Evolutionary conservation across 148 eudicot genomes (phyloP), one percentile per base, ranked within the genome.

Genomic region (Rhododendron vialii): DNA sequence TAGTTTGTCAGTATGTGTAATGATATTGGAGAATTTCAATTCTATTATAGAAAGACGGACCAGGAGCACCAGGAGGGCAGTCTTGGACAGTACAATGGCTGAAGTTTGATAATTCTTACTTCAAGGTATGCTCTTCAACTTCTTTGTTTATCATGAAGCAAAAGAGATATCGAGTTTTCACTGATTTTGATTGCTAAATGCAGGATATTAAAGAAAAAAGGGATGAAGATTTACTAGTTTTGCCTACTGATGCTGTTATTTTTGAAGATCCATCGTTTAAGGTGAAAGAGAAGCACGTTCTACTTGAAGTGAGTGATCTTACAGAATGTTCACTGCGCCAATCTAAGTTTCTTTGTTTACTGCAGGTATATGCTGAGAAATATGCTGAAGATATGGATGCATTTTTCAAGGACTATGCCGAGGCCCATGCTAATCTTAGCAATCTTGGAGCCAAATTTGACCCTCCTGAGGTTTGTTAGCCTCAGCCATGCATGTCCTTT

Each of bases 11-110:
- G 17, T 48, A 80, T 18, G 71, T 50, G 65, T 67, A 15, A 61
- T 83, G n/a, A 47, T 79, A 45, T 77, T 65, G 59, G 45, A 55
- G 57, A 86, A 87, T 65, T 76, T 51, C 8, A 33, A 14, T 65
- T 17, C 55, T 63, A 59, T 90, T 82, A 85, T 95, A 97, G 99
- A 97, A 97, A 94, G 99, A 94, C 78, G 99, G 99, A 74, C 99
- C 99, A 33, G 99, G 99, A 89, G 96, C 98, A 57, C 99, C 98
- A 79, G 99, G 99, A 83, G 99, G 99, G 59, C 98, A 95, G 81
- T 97, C 99, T 63, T 97, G 99, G 99, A 97, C 99, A 48, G 94
- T 63, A 51, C 91, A 97, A 88, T 97, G 99, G 99, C 92, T 97
- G 85, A 95, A 95, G 91, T 97, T 97, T 90, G 99, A 97, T 88